Percentiles rank a stretch among this genome's conserved stretches.
phyloP scores from a whole-genome alignment of 129 eudicot species.

The Centaurea solstitialis region DNA sequence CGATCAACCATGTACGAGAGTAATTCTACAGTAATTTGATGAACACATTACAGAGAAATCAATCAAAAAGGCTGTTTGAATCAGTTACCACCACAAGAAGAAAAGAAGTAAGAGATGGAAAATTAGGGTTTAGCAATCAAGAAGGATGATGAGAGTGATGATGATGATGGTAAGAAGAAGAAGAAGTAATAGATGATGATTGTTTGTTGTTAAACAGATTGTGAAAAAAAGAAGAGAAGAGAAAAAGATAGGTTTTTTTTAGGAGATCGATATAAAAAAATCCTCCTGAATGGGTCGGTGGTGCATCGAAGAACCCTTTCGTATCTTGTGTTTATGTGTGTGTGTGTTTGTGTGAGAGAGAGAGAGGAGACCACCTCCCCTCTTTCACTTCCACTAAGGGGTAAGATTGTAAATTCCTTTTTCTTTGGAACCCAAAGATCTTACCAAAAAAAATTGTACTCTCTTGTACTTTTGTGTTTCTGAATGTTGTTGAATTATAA shows the following conservation, averaged over 20 bases:
- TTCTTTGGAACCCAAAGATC: not conserved
- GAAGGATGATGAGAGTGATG: not conserved
- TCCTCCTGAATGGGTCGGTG: constrained; percentile 43
- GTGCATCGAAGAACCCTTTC: constrained; percentile 33
- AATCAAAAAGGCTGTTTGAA: constrained; percentile 8
- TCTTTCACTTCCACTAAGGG: not conserved
- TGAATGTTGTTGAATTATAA: too few relatives aligned
- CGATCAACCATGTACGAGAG: constrained; percentile 5
- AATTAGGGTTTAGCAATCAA: constrained; percentile 30
- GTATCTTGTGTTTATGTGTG: not conserved
- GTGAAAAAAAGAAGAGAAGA: not conserved
- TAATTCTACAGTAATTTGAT: not conserved
- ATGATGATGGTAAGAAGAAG: not conserved
- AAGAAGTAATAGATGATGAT: constrained; percentile 9
- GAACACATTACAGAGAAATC: constrained; percentile 25
- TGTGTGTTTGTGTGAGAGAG: constrained; percentile 16
- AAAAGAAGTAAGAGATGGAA: constrained; percentile 21
- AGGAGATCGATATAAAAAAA: constrained; percentile 34
- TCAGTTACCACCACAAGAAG: constrained; percentile 34
- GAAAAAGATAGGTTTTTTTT: constrained; percentile 30
- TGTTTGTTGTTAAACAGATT: constrained; percentile 9
- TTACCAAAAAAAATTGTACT: not conserved
- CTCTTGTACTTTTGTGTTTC: too few relatives aligned
- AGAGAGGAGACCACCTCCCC: not conserved
- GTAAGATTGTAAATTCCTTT: not conserved